phyloP scores from a whole-genome alignment of 345 rosid species.

The Eucalyptus microcorys region DNA sequence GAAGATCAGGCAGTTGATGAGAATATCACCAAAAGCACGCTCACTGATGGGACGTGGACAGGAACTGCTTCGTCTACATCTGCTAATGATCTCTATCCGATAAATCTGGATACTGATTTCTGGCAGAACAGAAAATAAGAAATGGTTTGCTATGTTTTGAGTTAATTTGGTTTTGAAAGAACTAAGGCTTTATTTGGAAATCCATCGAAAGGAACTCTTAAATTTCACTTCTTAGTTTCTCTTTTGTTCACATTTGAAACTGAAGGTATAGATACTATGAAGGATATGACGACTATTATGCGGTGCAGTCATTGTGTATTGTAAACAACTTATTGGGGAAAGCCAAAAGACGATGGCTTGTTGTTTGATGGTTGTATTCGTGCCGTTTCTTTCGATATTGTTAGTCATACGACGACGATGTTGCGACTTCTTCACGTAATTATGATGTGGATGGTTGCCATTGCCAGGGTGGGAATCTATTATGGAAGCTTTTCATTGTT shows the following conservation, averaged over 20 bases:
- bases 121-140: background rate
- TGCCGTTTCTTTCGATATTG: background rate
- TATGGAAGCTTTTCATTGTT: background rate
- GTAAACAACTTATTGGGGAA: background rate
- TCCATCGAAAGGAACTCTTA: background rate
- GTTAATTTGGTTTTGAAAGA: background rate
- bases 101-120: constrained; percentile 5
- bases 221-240: background rate
- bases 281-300: background rate
- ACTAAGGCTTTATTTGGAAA: background rate
- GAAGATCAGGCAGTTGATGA: background rate
- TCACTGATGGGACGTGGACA: constrained; percentile 10
- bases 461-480: background rate
- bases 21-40: background rate
- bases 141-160: background rate
- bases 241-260: background rate
- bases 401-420: background rate
- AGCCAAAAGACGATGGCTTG: background rate
- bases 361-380: background rate
- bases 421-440: background rate
- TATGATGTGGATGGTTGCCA: background rate
- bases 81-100: constrained; percentile 14
- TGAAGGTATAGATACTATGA: background rate
- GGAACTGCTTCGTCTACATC: constrained; percentile 10
- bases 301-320: background rate